These are phyloP conservation scores for Arctium lappa DNA, from an alignment of 129 eudicot genomes.

Conservation along the genomic window DNA sequence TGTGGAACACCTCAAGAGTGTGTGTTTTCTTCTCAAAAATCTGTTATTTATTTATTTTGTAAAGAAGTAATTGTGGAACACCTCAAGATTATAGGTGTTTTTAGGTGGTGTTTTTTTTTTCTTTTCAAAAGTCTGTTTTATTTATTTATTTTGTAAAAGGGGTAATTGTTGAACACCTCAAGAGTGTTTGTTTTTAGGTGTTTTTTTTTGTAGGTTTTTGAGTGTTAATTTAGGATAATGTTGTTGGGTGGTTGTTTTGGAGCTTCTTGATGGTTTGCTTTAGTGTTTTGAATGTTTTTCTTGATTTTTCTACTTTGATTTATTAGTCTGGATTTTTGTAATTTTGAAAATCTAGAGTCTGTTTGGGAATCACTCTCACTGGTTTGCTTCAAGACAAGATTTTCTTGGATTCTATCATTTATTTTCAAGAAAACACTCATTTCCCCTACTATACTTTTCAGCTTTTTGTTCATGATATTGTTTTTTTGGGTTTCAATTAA, in stretches of 20 bases:
- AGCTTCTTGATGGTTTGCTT: not conserved
- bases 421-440: not conserved
- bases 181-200: not conserved
- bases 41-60: no score
- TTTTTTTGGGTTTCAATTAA: conserved; percentile 1
- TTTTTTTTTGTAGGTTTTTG: no score
- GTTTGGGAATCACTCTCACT: not conserved
- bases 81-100: no score
- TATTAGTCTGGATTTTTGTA: not conserved
- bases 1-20: no score
- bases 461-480: not conserved
- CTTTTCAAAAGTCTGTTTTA: no score
- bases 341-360: not conserved
- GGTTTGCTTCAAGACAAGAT: not conserved
- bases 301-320: conserved; percentile 5
- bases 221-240: not conserved
- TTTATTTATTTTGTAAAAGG: no score
- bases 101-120: no score
- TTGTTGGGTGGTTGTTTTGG: not conserved
- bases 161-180: not conserved
- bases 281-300: not conserved
- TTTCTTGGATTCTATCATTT: not conserved
- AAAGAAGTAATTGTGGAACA: no score
- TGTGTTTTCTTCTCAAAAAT: no score
- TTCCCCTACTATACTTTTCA: not conserved